Conservation (phyloP, 164 flowering plant species). For the Kingdonia uniflora region DNA sequence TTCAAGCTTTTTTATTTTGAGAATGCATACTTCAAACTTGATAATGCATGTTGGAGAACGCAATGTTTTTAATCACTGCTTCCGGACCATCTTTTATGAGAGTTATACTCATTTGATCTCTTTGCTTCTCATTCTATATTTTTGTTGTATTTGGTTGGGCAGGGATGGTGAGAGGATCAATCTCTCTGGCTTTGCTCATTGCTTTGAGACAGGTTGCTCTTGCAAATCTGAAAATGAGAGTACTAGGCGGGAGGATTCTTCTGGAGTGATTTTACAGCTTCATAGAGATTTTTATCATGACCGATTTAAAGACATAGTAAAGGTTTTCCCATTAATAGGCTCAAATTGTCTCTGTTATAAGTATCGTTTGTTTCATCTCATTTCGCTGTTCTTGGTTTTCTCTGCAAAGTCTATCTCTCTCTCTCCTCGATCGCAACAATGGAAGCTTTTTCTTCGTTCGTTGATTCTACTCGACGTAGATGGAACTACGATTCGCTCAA, state of each 20-base stretch:
- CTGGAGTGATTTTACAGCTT: slow-evolving; percentile 39
- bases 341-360: no score
- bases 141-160: slow-evolving; percentile 7
- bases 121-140: no score
- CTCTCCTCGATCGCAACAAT: no score
- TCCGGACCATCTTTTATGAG: no score
- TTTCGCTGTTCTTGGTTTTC: no score
- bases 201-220: slow-evolving; percentile 44
- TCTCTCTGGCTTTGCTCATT: slow-evolving; percentile 32
- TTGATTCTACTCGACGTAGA: slow-evolving; percentile 4
- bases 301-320: slow-evolving; percentile 35
- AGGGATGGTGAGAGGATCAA: slow-evolving; percentile 67
- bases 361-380: no score
- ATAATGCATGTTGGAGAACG: no score
- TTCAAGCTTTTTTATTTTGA: no score
- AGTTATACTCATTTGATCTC: no score
- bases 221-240: slow-evolving; percentile 33
- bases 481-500: slow-evolving; percentile 15
- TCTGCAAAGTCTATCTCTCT: no score
- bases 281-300: slow-evolving; percentile 76
- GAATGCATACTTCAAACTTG: no score
- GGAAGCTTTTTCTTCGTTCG: slow-evolving; percentile 16
- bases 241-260: slow-evolving; percentile 3
- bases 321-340: slow-evolving; percentile 44
- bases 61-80: no score